A percentile compares a stretch with the other conserved stretches of the same genome.
Conservation (phyloP, 805 yeast genomes). For the Yamadazyma akitaensis region DNA sequence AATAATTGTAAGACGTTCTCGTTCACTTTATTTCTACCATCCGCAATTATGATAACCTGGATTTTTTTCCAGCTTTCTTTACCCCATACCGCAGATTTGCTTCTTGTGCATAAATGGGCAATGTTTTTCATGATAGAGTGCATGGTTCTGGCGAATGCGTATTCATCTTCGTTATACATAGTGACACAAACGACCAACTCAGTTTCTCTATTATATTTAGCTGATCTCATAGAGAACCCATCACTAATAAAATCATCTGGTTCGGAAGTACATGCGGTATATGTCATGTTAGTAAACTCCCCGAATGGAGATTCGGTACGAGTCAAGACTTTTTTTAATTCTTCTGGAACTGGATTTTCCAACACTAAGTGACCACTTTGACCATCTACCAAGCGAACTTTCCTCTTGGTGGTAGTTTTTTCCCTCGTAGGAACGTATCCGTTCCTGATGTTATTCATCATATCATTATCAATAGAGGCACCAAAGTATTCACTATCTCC, state of each 20-base stretch:
- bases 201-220: constrained; percentile 84
- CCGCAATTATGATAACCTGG: constrained; percentile 87
- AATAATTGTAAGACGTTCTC: constrained; percentile 82
- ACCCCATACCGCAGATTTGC: constrained; percentile 89
- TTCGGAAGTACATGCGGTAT: constrained; percentile 92
- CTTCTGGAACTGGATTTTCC: constrained; percentile 93
- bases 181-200: constrained; percentile 91
- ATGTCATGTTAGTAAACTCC: constrained; percentile 94
- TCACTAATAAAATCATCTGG: constrained; percentile 78
- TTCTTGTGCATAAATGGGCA: constrained; percentile 79
- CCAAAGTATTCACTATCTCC: constrained; percentile 35
- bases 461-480: constrained; percentile 44
- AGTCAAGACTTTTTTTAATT: constrained; percentile 78
- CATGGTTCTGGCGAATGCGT: constrained; percentile 85
- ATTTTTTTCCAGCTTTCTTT: constrained; percentile 95
- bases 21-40: constrained; percentile 87
- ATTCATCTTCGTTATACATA: constrained; percentile 96
- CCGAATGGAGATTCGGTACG: constrained; percentile 74
- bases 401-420: constrained; percentile 65
- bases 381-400: constrained; percentile 60
- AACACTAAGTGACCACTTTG: constrained; percentile 78
- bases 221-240: constrained; percentile 85
- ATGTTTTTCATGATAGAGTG: constrained; percentile 93
- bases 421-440: constrained; percentile 58
- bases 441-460: constrained; percentile 41